Percentiles rank a stretch among this genome's conserved stretches.
Conservation (phyloP, 768 basidiomycete species). For the Botryobasidium botryosum region DNA sequence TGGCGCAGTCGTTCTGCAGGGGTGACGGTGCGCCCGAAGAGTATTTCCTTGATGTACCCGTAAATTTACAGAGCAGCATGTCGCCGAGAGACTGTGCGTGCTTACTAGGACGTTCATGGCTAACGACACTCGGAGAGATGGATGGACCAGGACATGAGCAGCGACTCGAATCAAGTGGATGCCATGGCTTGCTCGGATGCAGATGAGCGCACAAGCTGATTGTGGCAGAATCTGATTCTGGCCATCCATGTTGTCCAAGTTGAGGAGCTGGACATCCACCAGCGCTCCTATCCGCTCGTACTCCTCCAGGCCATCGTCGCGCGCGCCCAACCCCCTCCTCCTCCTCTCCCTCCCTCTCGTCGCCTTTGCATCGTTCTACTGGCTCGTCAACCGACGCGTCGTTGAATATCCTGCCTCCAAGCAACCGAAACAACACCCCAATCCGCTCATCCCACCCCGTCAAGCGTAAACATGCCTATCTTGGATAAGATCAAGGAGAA, state of each 20-base stretch:
- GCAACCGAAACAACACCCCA: slow-evolving; percentile 8
- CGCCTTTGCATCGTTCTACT: slow-evolving; percentile 11
- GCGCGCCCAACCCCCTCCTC: slow-evolving; percentile 9
- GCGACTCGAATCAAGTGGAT: no score
- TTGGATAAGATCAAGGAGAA: slow-evolving; percentile 6
- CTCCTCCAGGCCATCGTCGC: slow-evolving; percentile 5
- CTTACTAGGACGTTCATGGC: slow-evolving; percentile 27
- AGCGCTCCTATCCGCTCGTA: no score
- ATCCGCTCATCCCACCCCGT: slow-evolving; percentile 9
- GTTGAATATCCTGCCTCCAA: slow-evolving; percentile 7
- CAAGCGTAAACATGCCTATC: slow-evolving; percentile 6
- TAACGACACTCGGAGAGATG: no score
- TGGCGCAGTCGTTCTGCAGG: slow-evolving; percentile 94
- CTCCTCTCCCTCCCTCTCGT: slow-evolving; percentile 7
- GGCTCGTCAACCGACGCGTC: slow-evolving; percentile 6
- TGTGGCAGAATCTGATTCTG: no score
- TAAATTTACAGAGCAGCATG: neutral
- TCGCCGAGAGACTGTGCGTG: neutral
- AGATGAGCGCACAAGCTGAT: no score
- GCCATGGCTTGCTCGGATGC: no score
- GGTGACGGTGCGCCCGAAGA: slow-evolving; percentile 87
- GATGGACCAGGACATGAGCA: no score
- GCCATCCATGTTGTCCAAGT: no score
- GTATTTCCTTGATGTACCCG: slow-evolving; percentile 48
- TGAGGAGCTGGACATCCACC: no score